Evolutionary conservation across 345 rosid species (phyloP).

Genomic region (Brassica nigra): DNA sequence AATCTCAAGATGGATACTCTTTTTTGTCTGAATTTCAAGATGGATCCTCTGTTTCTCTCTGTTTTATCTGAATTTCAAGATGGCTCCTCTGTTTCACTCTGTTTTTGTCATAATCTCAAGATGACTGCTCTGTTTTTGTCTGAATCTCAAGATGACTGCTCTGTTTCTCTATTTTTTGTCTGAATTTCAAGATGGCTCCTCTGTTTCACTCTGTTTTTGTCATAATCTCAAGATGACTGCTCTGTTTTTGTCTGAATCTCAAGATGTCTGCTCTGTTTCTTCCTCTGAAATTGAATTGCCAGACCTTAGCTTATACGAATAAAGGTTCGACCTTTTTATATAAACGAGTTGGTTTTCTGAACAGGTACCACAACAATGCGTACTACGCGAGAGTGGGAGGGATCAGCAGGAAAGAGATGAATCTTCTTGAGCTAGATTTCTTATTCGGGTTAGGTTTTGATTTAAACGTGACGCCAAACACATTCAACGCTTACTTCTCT

Average conservation of each 20-base stretch:
- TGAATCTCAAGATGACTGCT: not conserved
- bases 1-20: not conserved
- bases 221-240: too few species aligned
- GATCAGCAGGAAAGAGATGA: constrained; percentile 83
- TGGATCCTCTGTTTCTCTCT: not conserved
- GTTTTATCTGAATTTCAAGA: not conserved
- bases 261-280: constrained; percentile 21
- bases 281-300: not conserved
- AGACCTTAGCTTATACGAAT: not conserved
- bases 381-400: constrained; percentile 94
- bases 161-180: not conserved
- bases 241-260: not conserved
- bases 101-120: too few species aligned
- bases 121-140: too few species aligned
- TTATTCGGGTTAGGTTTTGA: constrained; percentile 79
- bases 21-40: not conserved
- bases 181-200: too few species aligned
- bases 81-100: too few species aligned
- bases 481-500: constrained; percentile 69
- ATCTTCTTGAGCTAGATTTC: constrained; percentile 80
- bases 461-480: constrained; percentile 75
- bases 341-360: not conserved
- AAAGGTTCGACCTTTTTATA: constrained; percentile 2
- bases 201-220: too few species aligned
- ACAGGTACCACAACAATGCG: constrained; percentile 77